These are phyloP conservation scores for Otatea glauca DNA, from an alignment of 176 grass and related monocot species.

Conservation along the genomic window DNA sequence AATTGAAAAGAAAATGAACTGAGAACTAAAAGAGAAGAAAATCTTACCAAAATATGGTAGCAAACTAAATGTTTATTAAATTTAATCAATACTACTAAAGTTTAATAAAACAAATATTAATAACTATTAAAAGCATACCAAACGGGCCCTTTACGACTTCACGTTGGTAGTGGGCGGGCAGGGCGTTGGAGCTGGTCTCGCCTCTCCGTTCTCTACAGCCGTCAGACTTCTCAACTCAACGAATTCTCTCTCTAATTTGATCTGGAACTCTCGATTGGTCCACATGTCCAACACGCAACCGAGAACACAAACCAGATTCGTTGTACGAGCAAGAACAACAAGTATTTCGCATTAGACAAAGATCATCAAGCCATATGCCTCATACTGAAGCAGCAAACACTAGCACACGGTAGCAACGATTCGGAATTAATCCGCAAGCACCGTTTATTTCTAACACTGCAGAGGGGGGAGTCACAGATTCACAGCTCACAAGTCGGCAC, in stretches of 20 bases:
- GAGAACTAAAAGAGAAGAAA: no score
- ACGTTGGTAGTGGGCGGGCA: no score
- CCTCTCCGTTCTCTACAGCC: no score
- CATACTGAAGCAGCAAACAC: background rate
- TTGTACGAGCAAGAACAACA: background rate
- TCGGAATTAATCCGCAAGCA: constrained; percentile 12
- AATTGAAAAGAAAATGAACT: no score
- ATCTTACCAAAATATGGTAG: no score
- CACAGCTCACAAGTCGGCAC: background rate
- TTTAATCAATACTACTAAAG: no score
- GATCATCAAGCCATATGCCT: background rate
- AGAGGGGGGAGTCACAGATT: background rate
- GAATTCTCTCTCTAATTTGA: background rate
- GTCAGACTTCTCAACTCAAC: no score
- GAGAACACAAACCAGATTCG: background rate
- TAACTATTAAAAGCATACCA: no score
- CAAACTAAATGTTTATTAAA: no score
- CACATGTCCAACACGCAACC: background rate
- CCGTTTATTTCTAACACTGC: constrained; percentile 19
- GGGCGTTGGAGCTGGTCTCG: no score
- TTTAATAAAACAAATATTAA: no score
- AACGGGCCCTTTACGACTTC: no score
- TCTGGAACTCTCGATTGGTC: background rate
- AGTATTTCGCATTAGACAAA: background rate
- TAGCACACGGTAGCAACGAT: background rate